Base-by-base conservation (phyloP, 805 yeast species). In the Sporopachydermia quercuum region DNA sequence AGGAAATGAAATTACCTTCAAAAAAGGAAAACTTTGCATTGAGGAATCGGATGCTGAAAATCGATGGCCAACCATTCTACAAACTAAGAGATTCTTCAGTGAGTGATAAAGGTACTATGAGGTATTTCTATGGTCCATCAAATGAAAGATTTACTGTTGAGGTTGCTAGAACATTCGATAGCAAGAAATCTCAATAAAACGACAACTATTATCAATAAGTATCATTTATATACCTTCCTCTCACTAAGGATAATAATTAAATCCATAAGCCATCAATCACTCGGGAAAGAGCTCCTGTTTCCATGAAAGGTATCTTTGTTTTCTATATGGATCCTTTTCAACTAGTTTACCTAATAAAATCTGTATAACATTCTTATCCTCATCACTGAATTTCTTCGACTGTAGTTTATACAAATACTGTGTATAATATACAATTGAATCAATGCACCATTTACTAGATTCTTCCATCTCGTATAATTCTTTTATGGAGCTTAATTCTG, bases 401-500 rank as follows among this genome's bases (percentile, higher is more conserved):
- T 38, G 41, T 27, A 40, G 40, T 35, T 47, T 41, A 43, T 53
- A 46, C 46, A 54, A 42, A 50, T 56, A 48, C 3, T 52, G 47
- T 17, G 50, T 52, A 50, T 70, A 64, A 34, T 74, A 58, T 17
- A 67, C 64, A 19, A 78, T 55, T 15, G 74, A 60, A 8, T 82
- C 79, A 44, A 83, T 56, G 50, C 96, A 86, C 89, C 76, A 45
- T 63, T 65, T 66, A 49, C 84, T 86, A 4, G 74, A 83, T 23
- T 67, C 63, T 51, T 91, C 97, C 37, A 83, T 66, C 27, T 70
- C 76, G 49, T 80, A 76, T 40, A 87, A 65, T 44, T 81, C 85
- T 4, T 65, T 52, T 4, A 86, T 64, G 15, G 65, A 64, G 1
- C 49, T 44, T 5, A 74, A 54, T 38, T 81, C 74, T 1, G 57